Conservation (phyloP, 495 filamentous ascomycete species). For the Lentithecium fluviatile region DNA sequence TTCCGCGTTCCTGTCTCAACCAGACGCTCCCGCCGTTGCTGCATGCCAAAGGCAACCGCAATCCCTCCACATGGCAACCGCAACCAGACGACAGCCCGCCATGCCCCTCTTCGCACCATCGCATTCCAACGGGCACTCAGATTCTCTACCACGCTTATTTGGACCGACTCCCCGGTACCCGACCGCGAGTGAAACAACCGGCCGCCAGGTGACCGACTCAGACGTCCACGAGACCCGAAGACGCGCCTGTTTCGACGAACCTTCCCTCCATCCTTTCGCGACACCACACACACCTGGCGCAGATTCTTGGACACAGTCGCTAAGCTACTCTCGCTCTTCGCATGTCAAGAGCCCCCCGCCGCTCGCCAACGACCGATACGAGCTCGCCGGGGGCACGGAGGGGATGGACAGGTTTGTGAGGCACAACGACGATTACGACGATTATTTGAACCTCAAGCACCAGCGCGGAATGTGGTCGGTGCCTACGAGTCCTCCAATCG, state of each 20-base stretch:
- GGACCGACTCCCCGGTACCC: constrained; percentile 15
- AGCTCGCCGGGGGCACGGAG: constrained; percentile 63
- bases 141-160: constrained; percentile 5
- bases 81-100: constrained; percentile 3
- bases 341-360: constrained; percentile 45
- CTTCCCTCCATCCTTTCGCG: neutral
- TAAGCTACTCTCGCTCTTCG: constrained; percentile 25
- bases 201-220: constrained; percentile 19
- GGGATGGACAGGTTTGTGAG: constrained; percentile 52
- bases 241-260: constrained; percentile 17
- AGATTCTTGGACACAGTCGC: constrained; percentile 14
- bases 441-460: constrained; percentile 46
- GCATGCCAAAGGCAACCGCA: constrained; percentile 12
- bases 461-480: constrained; percentile 41
- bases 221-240: constrained; percentile 22
- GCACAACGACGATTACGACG: constrained; percentile 51
- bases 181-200: constrained; percentile 15
- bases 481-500: constrained; percentile 8
- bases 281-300: neutral
- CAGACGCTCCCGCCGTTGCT: neutral
- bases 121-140: neutral
- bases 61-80: constrained; percentile 20
- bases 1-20: neutral
- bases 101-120: constrained; percentile 23
- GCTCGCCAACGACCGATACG: constrained; percentile 56